Evolutionary conservation across 2,329 filamentous ascomycete genomes (phyloP), one percentile per base, ranked within the genome.

Genomic region (Leptosphaerulina australis): DNA sequence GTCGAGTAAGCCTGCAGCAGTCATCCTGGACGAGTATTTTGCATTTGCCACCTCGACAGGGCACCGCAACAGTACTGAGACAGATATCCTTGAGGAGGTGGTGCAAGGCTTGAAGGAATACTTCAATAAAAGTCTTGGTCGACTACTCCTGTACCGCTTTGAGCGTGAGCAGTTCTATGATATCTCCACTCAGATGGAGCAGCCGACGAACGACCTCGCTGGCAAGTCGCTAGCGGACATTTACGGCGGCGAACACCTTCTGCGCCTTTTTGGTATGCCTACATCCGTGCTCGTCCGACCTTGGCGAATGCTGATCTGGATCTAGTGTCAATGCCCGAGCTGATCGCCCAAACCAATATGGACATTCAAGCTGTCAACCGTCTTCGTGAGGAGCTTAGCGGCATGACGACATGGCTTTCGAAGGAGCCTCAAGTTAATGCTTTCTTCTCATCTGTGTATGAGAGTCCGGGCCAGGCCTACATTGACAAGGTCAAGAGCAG

Each of bases 281-380:
- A 17, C 4, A 17, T 34, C 4, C 17, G n/a, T 15, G 7, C n/a
- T 15, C 11, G 12, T 15, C 7, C 12, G 5, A 24, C 10, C 10
- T 49, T 12, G 9, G 10, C 62, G 39, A 18, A 40, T 12, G 0
- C 14, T 15, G 12, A 24, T n/a, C 18, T 9, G 10, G 7, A 8
- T 9, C 1, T 11, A 96, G 93, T 95, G 3, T 88, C 88, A 1
- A 85, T 97, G 62, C 93, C 94, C 0, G 94, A 99, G 69, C 85
- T 97, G 30, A 86, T 97, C 55, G 92, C 92, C 3, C 94, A 99
- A 72, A 99, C 94, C 43, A 97, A 97, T 75, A 96, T 99, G 91
- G 94, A 97, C 67, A 81, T 88, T 44, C 91, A 96, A 71, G 92
- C 91, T 2, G 90, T 96, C 31, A 88, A 87, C 55, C 88, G 91